Evolutionary conservation across 2,329 filamentous ascomycete genomes (phyloP).

Genomic region (Teratosphaeria epicoccoides): DNA sequence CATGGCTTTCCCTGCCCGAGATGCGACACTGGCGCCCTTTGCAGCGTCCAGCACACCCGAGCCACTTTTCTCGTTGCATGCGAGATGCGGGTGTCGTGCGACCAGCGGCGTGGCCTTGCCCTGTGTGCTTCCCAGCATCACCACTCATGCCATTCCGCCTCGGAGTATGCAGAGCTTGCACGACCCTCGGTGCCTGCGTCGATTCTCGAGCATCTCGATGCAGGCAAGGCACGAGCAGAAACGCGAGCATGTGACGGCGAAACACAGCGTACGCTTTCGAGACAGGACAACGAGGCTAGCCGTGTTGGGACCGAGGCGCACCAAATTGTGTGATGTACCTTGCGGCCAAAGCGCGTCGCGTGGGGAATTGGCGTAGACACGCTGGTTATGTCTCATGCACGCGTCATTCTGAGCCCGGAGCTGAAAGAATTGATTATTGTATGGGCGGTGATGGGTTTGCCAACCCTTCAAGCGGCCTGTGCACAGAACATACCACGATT

Average conservation of each 20-base stretch:
- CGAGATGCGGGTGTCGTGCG: conserved; percentile 8
- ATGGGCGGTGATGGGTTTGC: too few relatives aligned
- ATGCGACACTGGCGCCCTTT: conserved; percentile 10
- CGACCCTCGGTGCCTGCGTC: background rate
- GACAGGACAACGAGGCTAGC: conserved; percentile 1
- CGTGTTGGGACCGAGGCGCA: conserved; percentile 1
- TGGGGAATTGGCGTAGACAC: background rate
- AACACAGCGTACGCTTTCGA: conserved; percentile 2
- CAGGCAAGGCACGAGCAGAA: background rate
- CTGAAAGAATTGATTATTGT: background rate
- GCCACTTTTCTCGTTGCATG: conserved; percentile 12
- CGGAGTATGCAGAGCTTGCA: background rate
- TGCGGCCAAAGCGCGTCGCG: background rate
- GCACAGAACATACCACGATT: too few relatives aligned
- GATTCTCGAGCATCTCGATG: background rate
- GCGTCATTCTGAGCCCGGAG: background rate
- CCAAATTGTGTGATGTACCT: conserved; percentile 2
- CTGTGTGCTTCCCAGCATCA: background rate
- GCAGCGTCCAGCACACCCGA: conserved; percentile 5
- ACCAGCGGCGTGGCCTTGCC: conserved; percentile 7
- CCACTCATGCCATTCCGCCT: background rate
- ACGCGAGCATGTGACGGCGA: conserved; percentile 1
- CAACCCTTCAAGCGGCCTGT: too few relatives aligned
- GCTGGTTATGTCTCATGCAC: background rate
- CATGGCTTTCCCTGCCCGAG: conserved; percentile 8